Conservation (phyloP, 352 stramenopile genomes). For the Thalassiosira hispida region DNA sequence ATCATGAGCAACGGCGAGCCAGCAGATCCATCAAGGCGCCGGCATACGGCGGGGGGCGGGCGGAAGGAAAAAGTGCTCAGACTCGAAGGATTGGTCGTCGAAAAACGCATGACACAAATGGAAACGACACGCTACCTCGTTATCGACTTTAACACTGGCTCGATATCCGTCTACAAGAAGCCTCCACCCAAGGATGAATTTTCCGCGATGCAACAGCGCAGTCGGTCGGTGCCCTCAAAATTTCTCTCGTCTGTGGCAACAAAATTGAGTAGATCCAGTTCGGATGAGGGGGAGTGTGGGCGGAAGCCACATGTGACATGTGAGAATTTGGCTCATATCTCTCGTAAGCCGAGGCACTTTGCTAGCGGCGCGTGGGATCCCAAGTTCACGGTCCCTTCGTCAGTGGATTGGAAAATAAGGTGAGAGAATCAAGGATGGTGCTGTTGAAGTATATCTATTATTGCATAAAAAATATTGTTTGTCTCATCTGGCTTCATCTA, state of each 20-base stretch:
- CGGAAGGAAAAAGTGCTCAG: no score
- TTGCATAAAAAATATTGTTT: neutral
- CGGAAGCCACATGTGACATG: conserved; percentile 2
- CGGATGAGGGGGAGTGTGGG: neutral
- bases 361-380: conserved; percentile 29
- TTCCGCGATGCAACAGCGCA: neutral
- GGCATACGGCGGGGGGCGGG: no score
- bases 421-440: conserved; percentile 5
- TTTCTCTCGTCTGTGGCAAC: no score
- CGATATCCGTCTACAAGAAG: conserved; percentile 42
- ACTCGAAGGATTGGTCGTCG: conserved; percentile 47
- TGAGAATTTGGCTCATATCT: conserved; percentile 41
- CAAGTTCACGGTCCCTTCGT: conserved; percentile 30
- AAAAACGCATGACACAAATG: conserved; percentile 32
- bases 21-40: no score
- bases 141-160: conserved; percentile 29
- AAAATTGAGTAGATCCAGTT: no score
- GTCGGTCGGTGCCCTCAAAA: neutral
- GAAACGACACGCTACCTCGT: conserved; percentile 52
- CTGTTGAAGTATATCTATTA: conserved; percentile 2
- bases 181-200: conserved; percentile 34
- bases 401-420: conserved; percentile 52
- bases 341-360: conserved; percentile 18
- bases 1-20: no score
- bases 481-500: neutral